Base-by-base conservation (phyloP, 2,329 filamentous ascomycete genomes). In the Colletotrichum magnum region DNA sequence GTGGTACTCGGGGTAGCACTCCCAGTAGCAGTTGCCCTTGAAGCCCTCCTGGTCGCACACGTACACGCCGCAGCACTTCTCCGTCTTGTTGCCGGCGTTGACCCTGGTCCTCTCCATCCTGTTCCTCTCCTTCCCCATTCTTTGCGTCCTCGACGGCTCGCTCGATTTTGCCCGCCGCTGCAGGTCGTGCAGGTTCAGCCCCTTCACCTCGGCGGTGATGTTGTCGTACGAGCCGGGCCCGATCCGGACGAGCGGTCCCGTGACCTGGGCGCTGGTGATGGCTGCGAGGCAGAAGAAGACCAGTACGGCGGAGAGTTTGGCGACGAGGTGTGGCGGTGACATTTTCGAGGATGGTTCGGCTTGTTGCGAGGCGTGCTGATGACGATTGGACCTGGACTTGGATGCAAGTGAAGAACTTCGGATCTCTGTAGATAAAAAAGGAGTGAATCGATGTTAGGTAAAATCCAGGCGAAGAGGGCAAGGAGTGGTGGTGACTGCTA, bases 1-100 rank as follows among this genome's bases (percentile, higher is more conserved):
- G 18, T 57, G 36, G 13, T 24, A n/a, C 36, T 57, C 39, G 9
- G 53, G 53, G 18, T 57, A 57, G 53, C 53, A 57, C 6, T 24
- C 39, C 36, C 39, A 57, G 36, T 43, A 57, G 39, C 53, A 57
- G 5, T 57, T 57, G 36, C 53, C 53, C n/a, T 1, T 43, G 18
- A 57, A 57, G 18, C n/a, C 18, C 6, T 43, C 18, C 26, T 28
- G 1, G 21, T 57, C 36, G 18, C 53, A 57, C 10, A 57, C 4
- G 18, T n/a, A 57, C 36, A 57, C 53, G 21, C 53, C 53, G 13
- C 36, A 15, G 18, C 53, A 57, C 12, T 4, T n/a, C 21, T 57
- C 36, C 12, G 15, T 9, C 53, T 28, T 28, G 36, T 26, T 26
- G 36, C 24, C 7, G n/a, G n/a, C 24, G 53, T 57, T 57, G 53